Evolutionary conservation across 352 stramenopile genomes (phyloP), one percentile per base, ranked within the genome.

Genomic region (Elongisporangium undulatum): DNA sequence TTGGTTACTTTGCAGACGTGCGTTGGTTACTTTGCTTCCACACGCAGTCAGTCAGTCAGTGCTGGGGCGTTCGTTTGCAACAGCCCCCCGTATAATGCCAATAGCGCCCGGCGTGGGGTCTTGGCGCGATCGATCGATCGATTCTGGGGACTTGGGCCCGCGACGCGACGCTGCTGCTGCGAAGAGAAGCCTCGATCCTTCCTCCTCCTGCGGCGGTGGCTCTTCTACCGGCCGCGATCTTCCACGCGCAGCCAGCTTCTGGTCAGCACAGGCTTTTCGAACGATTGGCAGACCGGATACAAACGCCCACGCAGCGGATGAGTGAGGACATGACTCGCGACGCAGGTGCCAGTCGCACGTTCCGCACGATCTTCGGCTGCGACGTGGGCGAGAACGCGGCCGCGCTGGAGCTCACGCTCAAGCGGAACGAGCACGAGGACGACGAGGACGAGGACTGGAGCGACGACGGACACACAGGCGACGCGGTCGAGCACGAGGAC

Each of bases 301-400:
- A 22, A 38, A 23, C 54, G 21, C 34, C 34, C 23, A 17, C 56
- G 16, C 59, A 29, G 17, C 72, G 66, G 49, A 76, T 77, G 69
- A 67, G 59, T 62, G 58, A 55, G n/a, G 56, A 51, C 21, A 84
- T 82, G 77, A 75, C 77, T 64, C 69, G 66, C 60, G 74, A 75
- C 64, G 66, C 63, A 20, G 64, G 77, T 55, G 82, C 82, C 41
- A 82, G 74, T 57, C 72, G 77, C 67, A 91, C 82, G 59, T 91
- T 91, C 68, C 82, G 73, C 55, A 87, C 82, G 53, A 84, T 91
- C 56, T 91, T 89, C 49, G 75, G 71, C 12, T 53, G 65, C 21
- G 51, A 59, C 4, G 34, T 45, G 34, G 34, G 34, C 20, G 49
- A 26, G 49, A 26, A 26, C 5, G 49, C n/a, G 49, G 21, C 8